Conservation (phyloP, 2,329 filamentous ascomycete species). For the Sporothrix mexicana region DNA sequence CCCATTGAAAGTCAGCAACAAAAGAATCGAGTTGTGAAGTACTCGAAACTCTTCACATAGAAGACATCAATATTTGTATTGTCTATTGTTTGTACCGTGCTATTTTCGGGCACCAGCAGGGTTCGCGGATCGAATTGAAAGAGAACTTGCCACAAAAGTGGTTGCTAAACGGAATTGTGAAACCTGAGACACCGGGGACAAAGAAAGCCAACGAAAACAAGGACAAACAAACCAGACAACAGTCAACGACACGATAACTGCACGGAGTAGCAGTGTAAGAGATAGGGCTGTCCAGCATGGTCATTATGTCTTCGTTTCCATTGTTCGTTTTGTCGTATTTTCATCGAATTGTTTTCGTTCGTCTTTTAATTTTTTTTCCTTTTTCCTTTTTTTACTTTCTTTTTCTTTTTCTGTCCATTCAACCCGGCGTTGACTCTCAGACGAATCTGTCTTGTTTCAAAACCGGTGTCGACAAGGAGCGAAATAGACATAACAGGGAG, state of each 20-base stretch:
- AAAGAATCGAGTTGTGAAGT: not conserved
- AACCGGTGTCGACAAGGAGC: not conserved
- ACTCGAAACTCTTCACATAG: not conserved
- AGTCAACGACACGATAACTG: conserved; percentile 9
- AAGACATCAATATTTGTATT: not conserved
- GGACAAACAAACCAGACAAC: not conserved
- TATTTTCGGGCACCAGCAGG: not conserved
- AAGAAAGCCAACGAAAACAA: not conserved
- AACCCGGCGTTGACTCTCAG: not conserved
- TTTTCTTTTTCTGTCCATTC: not conserved
- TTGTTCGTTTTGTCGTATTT: not conserved
- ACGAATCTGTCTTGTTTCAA: not conserved
- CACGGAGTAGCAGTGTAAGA: not conserved
- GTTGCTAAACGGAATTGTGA: conserved; percentile 13
- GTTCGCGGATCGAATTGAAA: not conserved
- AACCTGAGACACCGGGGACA: conserved; percentile 4
- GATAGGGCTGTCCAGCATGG: conserved; percentile 14
- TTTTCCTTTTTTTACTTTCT: not conserved
- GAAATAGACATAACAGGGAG: not conserved
- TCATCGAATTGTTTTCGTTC: not conserved
- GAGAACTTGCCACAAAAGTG: not conserved
- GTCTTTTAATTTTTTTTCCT: not conserved
- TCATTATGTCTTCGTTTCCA: not conserved
- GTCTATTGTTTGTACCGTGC: not conserved
- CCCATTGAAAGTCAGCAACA: conserved; percentile 13